phyloP scores from a whole-genome alignment of 2,329 filamentous ascomycete genomes.

The Pseudopyricularia cyperi region DNA sequence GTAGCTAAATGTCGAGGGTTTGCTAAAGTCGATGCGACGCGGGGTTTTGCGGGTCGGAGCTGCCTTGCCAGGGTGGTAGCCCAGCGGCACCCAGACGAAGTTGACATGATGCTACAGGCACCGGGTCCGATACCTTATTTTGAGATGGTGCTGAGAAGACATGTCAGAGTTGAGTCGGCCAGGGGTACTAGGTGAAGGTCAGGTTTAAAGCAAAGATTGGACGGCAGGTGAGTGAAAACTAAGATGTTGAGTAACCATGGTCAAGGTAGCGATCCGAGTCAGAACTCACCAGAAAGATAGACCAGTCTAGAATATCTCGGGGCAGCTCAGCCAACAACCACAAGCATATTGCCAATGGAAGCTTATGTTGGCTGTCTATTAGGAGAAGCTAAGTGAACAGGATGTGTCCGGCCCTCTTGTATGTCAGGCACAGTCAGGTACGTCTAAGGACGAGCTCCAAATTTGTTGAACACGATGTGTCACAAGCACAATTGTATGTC shows the following conservation, averaged over 20 bases:
- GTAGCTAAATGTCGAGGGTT: neutral
- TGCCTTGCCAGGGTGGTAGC: neutral
- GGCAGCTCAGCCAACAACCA: neutral
- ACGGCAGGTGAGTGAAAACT: neutral
- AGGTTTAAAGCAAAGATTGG: neutral
- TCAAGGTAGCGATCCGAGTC: neutral
- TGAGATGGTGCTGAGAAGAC: neutral
- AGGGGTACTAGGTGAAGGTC: too few relatives aligned
- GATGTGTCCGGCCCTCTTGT: too few relatives aligned
- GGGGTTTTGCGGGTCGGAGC: neutral
- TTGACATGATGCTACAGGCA: neutral
- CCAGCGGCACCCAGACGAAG: neutral
- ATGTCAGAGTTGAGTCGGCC: neutral
- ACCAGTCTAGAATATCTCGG: neutral
- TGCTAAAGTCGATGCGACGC: neutral
- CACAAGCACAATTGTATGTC: neutral
- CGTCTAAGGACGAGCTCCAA: too few relatives aligned
- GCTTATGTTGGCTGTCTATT: too few relatives aligned
- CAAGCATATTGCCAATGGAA: neutral
- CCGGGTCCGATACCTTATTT: neutral
- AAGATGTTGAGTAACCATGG: neutral
- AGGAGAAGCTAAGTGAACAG: too few relatives aligned
- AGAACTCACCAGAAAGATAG: neutral
- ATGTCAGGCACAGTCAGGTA: too few relatives aligned
- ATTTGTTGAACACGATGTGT: too few relatives aligned